Evolutionary conservation across 495 filamentous ascomycete species (phyloP).

Genomic region (Aspergillus funiculosus): DNA sequence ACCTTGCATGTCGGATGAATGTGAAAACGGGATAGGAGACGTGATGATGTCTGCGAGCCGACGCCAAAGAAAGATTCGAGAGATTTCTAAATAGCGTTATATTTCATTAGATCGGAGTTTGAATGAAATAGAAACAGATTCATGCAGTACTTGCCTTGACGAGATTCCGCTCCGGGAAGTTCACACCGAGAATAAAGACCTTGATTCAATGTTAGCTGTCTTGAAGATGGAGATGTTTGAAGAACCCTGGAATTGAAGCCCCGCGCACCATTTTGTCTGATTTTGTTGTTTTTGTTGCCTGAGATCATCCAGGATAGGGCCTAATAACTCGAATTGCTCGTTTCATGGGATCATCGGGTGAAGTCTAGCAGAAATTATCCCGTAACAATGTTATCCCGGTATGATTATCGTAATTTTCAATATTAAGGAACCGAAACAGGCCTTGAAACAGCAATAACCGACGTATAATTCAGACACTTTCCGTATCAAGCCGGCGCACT

Average conservation of each 20-base stretch:
- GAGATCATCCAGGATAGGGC: too few species aligned
- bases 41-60: slow-evolving; percentile 61
- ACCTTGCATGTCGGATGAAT: slow-evolving; percentile 79
- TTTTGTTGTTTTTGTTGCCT: background rate
- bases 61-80: slow-evolving; percentile 88
- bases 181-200: slow-evolving; percentile 82
- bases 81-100: slow-evolving; percentile 55
- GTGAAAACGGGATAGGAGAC: slow-evolving; percentile 76
- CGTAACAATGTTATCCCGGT: slow-evolving; percentile 37
- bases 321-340: too few species aligned
- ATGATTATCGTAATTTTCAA: slow-evolving; percentile 8
- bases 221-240: background rate
- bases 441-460: too few species aligned
- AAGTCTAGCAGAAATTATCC: slow-evolving; percentile 34
- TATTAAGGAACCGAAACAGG: background rate
- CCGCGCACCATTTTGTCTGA: slow-evolving; percentile 32
- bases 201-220: slow-evolving; percentile 14
- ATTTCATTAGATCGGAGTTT: slow-evolving; percentile 14
- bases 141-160: slow-evolving; percentile 58
- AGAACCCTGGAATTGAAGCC: background rate
- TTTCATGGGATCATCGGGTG: too few species aligned
- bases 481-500: background rate
- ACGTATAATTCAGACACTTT: background rate
- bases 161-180: slow-evolving; percentile 75
- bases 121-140: slow-evolving; percentile 4